These are phyloP conservation scores for Annulohypoxylon maeteangense DNA, from an alignment of 495 filamentous ascomycete species.

Conservation along the genomic window DNA sequence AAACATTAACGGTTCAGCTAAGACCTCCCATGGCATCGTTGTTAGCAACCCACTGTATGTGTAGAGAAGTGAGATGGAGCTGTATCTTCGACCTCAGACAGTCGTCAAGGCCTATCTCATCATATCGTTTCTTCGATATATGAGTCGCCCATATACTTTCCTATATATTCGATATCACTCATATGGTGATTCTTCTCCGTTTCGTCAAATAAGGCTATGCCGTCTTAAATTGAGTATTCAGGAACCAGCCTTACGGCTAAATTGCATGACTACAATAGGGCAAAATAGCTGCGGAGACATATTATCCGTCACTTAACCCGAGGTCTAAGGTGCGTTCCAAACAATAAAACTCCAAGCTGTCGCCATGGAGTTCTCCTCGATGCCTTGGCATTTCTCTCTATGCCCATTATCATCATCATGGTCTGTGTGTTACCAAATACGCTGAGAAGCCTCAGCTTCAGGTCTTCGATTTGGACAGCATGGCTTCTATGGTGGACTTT, in stretches of 20 bases:
- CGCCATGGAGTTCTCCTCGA: conserved; percentile 15
- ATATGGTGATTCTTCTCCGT: not conserved
- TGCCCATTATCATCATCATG: conserved; percentile 22
- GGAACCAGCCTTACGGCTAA: conserved; percentile 45
- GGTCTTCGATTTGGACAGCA: conserved; percentile 22
- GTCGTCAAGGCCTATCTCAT: not conserved
- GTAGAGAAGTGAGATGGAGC: not conserved
- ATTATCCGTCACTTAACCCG: conserved; percentile 28
- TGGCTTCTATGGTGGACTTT: conserved; percentile 39
- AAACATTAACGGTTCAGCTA: not conserved
- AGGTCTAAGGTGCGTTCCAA: not conserved
- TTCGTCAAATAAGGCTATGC: not conserved
- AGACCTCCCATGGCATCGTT: not conserved
- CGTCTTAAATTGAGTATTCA: conserved; percentile 14
- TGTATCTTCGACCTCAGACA: not conserved
- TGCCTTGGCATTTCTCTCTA: conserved; percentile 26
- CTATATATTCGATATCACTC: not conserved
- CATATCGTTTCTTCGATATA: not conserved
- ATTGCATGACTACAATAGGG: conserved; percentile 20
- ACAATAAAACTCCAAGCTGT: conserved; percentile 33
- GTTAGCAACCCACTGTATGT: too few relatives aligned
- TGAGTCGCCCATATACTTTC: not conserved
- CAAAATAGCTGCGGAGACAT: conserved; percentile 33
- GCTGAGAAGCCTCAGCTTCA: conserved; percentile 33
- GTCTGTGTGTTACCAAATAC: conserved; percentile 3